Evolutionary conservation across 768 basidiomycete genomes (phyloP).

Genomic region (Mycena filopes): DNA sequence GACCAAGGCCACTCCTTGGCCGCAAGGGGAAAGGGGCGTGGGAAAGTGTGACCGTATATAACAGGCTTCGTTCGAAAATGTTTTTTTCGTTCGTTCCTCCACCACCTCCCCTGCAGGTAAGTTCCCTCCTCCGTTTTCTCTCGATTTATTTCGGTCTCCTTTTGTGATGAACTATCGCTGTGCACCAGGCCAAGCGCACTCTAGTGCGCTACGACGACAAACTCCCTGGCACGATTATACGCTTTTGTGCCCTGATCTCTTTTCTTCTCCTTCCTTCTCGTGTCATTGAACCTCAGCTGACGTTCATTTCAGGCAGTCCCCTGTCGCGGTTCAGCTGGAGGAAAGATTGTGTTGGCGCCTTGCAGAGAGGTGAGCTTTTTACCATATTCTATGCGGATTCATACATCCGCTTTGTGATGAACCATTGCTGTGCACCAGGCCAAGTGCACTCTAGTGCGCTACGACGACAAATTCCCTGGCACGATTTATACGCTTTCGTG

Average conservation of each 20-base stretch:
- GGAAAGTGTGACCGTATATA: no score
- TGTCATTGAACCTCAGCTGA: background rate
- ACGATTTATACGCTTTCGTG: conserved; percentile 63
- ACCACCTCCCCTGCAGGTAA: conserved; percentile 35
- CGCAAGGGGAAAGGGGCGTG: no score
- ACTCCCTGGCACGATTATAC: conserved; percentile 61
- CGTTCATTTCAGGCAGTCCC: no score
- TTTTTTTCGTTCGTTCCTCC: background rate
- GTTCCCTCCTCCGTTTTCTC: conserved; percentile 30
- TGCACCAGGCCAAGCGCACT: conserved; percentile 67
- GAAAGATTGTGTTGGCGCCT: no score
- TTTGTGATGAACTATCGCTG: conserved; percentile 47
- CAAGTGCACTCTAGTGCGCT: conserved; percentile 53
- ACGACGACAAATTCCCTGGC: conserved; percentile 60
- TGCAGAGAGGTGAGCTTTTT: no score
- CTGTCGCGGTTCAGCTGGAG: no score
- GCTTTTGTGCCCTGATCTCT: conserved; percentile 64
- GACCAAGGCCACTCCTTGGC: no score
- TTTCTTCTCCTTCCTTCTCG: conserved; percentile 32
- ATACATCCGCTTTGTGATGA: no score
- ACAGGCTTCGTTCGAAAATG: no score
- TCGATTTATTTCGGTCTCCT: conserved; percentile 1
- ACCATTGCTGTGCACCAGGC: conserved; percentile 69
- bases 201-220: conserved; percentile 55
- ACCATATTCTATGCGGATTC: no score